Conservation (phyloP, 2,329 filamentous ascomycete genomes). For the Mycosphaerelloides madeirae region DNA sequence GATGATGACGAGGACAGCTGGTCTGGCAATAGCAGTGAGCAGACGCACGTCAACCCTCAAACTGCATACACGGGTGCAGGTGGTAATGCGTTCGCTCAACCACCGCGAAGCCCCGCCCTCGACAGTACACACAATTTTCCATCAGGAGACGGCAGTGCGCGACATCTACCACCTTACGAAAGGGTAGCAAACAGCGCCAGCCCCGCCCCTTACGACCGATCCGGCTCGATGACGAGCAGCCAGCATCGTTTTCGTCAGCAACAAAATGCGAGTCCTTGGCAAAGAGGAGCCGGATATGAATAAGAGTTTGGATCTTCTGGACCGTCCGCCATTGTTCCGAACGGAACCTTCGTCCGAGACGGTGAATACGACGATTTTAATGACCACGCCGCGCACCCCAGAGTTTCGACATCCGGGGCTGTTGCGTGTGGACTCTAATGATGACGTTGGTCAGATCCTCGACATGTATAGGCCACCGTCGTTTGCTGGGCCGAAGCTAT, state of each 20-base stretch:
- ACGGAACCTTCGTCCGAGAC: constrained; percentile 17
- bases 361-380: constrained; percentile 18
- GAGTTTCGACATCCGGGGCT: neutral
- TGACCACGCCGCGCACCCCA: constrained; percentile 5
- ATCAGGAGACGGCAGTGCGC: constrained; percentile 34
- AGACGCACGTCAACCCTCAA: constrained; percentile 18
- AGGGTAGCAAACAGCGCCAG: constrained; percentile 10
- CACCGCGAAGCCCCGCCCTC: constrained; percentile 45
- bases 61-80: constrained; percentile 5
- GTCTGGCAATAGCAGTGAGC: constrained; percentile 50
- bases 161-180: constrained; percentile 37
- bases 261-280: constrained; percentile 57
- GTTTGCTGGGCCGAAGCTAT: neutral
- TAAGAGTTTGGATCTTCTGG: constrained; percentile 27
- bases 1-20: constrained; percentile 68
- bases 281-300: constrained; percentile 61
- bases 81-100: constrained; percentile 29
- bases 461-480: constrained; percentile 1
- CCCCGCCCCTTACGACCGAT: constrained; percentile 1
- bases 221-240: constrained; percentile 26
- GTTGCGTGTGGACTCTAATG: neutral
- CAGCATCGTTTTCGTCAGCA: constrained; percentile 23
- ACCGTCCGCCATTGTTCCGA: constrained; percentile 11
- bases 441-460: neutral
- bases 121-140: constrained; percentile 46